These are phyloP conservation scores for Saprolegnia parasitica DNA, from an alignment of 352 stramenopile species.

Conservation along the genomic window DNA sequence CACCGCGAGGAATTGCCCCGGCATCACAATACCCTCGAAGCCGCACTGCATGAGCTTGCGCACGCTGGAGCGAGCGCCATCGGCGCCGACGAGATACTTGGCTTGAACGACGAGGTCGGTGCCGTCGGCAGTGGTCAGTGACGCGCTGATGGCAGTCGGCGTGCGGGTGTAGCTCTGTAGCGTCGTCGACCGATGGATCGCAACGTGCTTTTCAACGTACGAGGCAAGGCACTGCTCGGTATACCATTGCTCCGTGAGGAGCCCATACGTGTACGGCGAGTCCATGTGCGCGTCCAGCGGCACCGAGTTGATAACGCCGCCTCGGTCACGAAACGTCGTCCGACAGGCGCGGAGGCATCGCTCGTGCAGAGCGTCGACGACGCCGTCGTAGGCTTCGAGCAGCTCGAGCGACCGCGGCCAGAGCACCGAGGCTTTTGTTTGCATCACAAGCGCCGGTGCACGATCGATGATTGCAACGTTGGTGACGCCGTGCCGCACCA, in stretches of 20 bases:
- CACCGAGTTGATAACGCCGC: background rate
- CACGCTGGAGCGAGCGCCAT: conserved; percentile 14
- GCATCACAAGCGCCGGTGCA: background rate
- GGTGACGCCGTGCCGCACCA: conserved; percentile 12
- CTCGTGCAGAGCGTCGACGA: conserved; percentile 4
- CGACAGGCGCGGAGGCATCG: conserved; percentile 1
- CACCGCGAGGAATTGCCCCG: background rate
- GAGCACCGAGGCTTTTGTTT: conserved; percentile 20
- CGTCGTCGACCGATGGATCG: background rate
- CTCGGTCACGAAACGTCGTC: background rate
- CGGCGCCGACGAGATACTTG: conserved; percentile 20
- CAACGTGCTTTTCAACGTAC: background rate
- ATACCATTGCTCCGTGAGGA: conserved; percentile 15
- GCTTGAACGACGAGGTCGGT: background rate
- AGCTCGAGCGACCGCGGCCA: conserved; percentile 20
- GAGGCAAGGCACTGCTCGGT: conserved; percentile 6
- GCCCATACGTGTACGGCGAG: conserved; percentile 9
- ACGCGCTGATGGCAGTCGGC: background rate
- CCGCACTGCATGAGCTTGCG: conserved; percentile 4
- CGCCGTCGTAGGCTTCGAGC: conserved; percentile 5
- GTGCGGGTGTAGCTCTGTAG: background rate
- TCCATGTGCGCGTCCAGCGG: background rate
- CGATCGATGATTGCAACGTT: conserved; percentile 11
- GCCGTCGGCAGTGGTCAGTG: background rate
- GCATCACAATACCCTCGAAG: conserved; percentile 9